Evolutionary conservation across 768 basidiomycete species (phyloP).

Genomic region (Pleurotus giganteus): DNA sequence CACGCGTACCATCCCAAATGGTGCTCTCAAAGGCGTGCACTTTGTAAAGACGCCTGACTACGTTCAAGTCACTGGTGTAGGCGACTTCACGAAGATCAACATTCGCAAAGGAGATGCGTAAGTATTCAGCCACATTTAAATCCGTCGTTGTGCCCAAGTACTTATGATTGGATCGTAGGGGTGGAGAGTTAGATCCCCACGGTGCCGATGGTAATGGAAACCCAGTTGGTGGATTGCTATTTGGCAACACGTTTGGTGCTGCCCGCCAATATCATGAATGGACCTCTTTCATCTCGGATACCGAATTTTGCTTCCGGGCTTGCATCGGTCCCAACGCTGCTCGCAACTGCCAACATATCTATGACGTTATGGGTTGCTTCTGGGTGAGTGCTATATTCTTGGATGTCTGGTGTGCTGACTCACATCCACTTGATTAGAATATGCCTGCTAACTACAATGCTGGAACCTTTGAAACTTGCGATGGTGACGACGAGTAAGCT

Average conservation of each 20-base stretch:
- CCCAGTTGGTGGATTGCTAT: slow-evolving; percentile 19
- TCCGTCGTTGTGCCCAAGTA: neutral
- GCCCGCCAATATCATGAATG: slow-evolving; percentile 69
- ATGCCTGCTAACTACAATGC: slow-evolving; percentile 68
- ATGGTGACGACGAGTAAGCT: slow-evolving; percentile 55
- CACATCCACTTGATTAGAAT: slow-evolving; percentile 55
- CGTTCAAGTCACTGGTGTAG: slow-evolving; percentile 57
- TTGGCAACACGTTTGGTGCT: slow-evolving; percentile 30
- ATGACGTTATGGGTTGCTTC: slow-evolving; percentile 63
- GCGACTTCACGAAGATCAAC: slow-evolving; percentile 59
- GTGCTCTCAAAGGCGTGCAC: slow-evolving; percentile 26
- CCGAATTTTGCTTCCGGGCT: slow-evolving; percentile 68
- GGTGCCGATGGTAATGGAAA: slow-evolving; percentile 40
- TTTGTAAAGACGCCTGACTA: slow-evolving; percentile 58
- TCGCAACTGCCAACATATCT: slow-evolving; percentile 73
- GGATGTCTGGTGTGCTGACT: neutral
- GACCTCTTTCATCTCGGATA: slow-evolving; percentile 79
- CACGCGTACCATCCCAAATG: slow-evolving; percentile 44
- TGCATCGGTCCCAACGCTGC: slow-evolving; percentile 67
- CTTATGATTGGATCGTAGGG: neutral
- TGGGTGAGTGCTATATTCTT: slow-evolving; percentile 34
- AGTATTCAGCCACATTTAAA: slow-evolving; percentile 26
- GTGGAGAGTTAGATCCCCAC: slow-evolving; percentile 50
- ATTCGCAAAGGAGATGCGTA: slow-evolving; percentile 45
- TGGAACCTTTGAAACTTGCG: slow-evolving; percentile 64